These are phyloP conservation scores for Didymella arachidicola DNA, from an alignment of 2,329 filamentous ascomycete species.

Conservation along the genomic window DNA sequence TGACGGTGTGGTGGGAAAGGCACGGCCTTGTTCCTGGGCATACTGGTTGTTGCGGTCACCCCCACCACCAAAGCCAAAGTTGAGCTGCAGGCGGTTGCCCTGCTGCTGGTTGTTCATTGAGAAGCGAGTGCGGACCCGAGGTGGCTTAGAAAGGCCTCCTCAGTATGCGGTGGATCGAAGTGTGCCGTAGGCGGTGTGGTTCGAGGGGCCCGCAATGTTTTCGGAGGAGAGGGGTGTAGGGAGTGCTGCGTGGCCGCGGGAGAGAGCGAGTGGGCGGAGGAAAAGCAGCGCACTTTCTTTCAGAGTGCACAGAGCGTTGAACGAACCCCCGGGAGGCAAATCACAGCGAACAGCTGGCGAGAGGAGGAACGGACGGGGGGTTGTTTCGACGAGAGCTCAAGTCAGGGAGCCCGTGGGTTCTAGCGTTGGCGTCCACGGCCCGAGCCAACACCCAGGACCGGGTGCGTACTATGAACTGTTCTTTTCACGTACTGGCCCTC, in stretches of 20 bases:
- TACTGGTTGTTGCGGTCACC: constrained; percentile 50
- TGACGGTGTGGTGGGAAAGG: constrained; percentile 78
- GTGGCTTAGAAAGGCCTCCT: constrained; percentile 12
- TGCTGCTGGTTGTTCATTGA: constrained; percentile 50
- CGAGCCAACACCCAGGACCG: constrained; percentile 20
- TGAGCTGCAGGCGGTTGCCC: constrained; percentile 59
- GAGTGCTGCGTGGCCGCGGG: constrained; percentile 22
- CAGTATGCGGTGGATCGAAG: constrained; percentile 16
- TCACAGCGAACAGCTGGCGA: constrained; percentile 26
- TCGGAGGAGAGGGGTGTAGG: constrained; percentile 21
- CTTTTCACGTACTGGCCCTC: background rate
- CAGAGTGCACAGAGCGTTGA: constrained; percentile 25
- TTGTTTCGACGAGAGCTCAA: constrained; percentile 28
- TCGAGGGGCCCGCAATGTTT: constrained; percentile 28
- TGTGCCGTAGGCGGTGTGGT: constrained; percentile 20
- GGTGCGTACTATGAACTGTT: constrained; percentile 9
- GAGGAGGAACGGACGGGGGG: constrained; percentile 28
- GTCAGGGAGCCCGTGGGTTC: constrained; percentile 38
- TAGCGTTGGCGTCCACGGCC: constrained; percentile 17
- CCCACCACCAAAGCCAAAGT: constrained; percentile 57
- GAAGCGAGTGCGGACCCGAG: constrained; percentile 23
- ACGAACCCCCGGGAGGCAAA: constrained; percentile 22
- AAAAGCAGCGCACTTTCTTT: constrained; percentile 26
- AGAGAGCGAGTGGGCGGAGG: constrained; percentile 20
- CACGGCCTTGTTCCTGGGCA: constrained; percentile 56